phyloP scores from a whole-genome alignment of 805 yeast genomes.

The Myxozyma geophila region DNA sequence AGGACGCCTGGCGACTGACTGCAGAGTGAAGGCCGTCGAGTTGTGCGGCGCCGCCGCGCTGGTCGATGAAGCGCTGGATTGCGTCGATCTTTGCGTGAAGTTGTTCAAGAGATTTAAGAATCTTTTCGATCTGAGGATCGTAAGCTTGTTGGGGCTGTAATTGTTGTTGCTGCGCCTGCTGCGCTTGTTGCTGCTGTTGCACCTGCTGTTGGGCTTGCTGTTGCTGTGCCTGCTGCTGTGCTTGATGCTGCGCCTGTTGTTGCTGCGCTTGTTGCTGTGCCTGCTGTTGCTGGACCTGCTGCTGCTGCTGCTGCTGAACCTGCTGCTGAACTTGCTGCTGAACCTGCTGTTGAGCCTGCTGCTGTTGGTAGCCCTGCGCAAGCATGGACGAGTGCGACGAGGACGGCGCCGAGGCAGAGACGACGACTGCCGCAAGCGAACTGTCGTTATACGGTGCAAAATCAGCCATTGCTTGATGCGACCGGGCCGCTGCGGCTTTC shows the following conservation, averaged over 20 bases:
- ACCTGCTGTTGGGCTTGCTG: conserved; percentile 30
- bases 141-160: conserved; percentile 37
- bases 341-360: not conserved
- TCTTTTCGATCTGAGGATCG: conserved; percentile 29
- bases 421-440: conserved; percentile 28
- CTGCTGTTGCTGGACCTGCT: conserved; percentile 32
- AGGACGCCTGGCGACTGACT: conserved; percentile 12
- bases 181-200: conserved; percentile 16
- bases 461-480: conserved; percentile 23
- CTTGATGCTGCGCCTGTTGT: conserved; percentile 14
- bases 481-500: not conserved
- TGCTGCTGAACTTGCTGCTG: conserved; percentile 9
- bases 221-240: conserved; percentile 18
- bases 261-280: conserved; percentile 15
- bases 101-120: conserved; percentile 38
- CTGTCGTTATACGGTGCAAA: conserved; percentile 28
- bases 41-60: conserved; percentile 16
- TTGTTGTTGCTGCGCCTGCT: conserved; percentile 19
- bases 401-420: conserved; percentile 11
- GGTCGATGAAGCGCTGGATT: conserved; percentile 38
- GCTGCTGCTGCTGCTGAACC: conserved; percentile 35
- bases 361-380: conserved; percentile 16
- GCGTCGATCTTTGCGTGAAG: conserved; percentile 42
- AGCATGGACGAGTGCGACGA: conserved; percentile 14
- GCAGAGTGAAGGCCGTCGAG: conserved; percentile 9